Evolutionary conservation across 2,329 filamentous ascomycete genomes (phyloP).

Genomic region (Paecilomyces sp.): DNA sequence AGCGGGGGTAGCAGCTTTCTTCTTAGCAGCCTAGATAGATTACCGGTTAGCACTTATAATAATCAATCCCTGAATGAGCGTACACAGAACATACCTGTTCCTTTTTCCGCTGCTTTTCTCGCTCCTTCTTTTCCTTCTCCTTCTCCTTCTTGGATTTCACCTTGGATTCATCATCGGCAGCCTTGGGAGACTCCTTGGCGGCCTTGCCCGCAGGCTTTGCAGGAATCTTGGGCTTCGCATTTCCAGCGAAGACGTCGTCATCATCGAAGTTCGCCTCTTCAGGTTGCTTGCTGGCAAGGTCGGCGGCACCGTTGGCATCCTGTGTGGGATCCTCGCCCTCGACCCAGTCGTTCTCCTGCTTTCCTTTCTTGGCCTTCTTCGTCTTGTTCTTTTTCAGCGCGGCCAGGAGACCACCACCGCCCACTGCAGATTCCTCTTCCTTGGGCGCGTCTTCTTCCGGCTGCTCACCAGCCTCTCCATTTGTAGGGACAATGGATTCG

Average conservation of each 20-base stretch:
- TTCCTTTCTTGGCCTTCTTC: conserved; percentile 88
- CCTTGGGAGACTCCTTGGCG: conserved; percentile 41
- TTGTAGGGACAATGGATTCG: conserved; percentile 53
- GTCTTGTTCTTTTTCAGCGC: conserved; percentile 74
- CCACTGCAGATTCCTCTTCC: conserved; percentile 42
- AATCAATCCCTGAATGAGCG: background rate
- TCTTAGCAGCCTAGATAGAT: conserved; percentile 63
- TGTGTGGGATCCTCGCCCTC: conserved; percentile 57
- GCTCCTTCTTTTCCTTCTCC: conserved; percentile 95
- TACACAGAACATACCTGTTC: conserved; percentile 62
- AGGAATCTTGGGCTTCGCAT: conserved; percentile 43
- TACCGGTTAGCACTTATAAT: conserved; percentile 2
- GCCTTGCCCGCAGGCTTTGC: conserved; percentile 56
- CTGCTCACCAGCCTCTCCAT: conserved; percentile 38
- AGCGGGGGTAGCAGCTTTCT: conserved; percentile 56
- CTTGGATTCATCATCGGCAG: conserved; percentile 51
- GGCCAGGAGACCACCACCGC: conserved; percentile 69
- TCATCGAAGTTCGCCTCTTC: conserved; percentile 77
- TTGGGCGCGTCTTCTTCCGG: conserved; percentile 42
- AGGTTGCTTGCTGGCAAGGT: conserved; percentile 62
- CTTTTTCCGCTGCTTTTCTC: conserved; percentile 97
- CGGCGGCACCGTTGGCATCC: conserved; percentile 28
- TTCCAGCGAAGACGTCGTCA: conserved; percentile 79
- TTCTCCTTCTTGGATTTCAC: conserved; percentile 97
- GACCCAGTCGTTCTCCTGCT: conserved; percentile 65